These are phyloP conservation scores for Epithemia pelagica DNA, from an alignment of 108 stramenopile species.

Conservation along the genomic window DNA sequence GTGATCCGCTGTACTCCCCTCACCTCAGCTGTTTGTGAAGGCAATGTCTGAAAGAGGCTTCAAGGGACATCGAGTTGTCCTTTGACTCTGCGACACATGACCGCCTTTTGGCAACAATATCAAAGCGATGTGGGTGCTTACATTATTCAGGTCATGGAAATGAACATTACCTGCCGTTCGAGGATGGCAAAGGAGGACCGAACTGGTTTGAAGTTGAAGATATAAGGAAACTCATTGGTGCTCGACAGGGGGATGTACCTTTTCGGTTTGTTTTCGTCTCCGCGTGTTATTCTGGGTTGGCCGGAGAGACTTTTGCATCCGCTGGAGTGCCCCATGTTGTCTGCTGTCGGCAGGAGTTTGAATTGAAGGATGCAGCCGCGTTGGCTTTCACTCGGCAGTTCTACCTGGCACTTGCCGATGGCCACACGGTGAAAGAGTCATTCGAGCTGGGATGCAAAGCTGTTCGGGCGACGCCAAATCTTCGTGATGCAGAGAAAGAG, in stretches of 20 bases:
- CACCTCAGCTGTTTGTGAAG: too few species aligned
- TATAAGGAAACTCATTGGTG: slow-evolving; percentile 46
- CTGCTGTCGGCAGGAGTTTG: slow-evolving; percentile 75
- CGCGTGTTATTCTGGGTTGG: slow-evolving; percentile 79
- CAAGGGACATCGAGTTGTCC: slow-evolving; percentile 59
- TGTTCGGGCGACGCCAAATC: slow-evolving; percentile 62
- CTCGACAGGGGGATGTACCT: slow-evolving; percentile 36
- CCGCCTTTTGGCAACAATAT: slow-evolving; percentile 51
- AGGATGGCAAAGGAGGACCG: slow-evolving; percentile 76
- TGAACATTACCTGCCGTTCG: slow-evolving; percentile 59
- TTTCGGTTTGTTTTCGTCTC: slow-evolving; percentile 93
- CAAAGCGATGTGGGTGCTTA: slow-evolving; percentile 58
- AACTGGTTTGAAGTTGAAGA: slow-evolving; percentile 59
- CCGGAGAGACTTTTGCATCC: slow-evolving; percentile 82
- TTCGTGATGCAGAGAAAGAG: slow-evolving; percentile 50
- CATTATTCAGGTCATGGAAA: slow-evolving; percentile 87
- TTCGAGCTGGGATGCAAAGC: slow-evolving; percentile 83
- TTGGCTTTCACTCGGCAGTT: slow-evolving; percentile 78
- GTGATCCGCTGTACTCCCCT: too few species aligned
- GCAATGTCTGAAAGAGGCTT: slow-evolving; percentile 76
- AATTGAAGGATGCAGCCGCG: slow-evolving; percentile 79
- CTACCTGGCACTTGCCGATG: slow-evolving; percentile 70
- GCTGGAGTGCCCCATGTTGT: slow-evolving; percentile 96
- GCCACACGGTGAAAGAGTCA: slow-evolving; percentile 71
- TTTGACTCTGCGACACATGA: slow-evolving; percentile 75